phyloP scores from a whole-genome alignment of 495 filamentous ascomycete species.

The Geoglossum glabrum region DNA sequence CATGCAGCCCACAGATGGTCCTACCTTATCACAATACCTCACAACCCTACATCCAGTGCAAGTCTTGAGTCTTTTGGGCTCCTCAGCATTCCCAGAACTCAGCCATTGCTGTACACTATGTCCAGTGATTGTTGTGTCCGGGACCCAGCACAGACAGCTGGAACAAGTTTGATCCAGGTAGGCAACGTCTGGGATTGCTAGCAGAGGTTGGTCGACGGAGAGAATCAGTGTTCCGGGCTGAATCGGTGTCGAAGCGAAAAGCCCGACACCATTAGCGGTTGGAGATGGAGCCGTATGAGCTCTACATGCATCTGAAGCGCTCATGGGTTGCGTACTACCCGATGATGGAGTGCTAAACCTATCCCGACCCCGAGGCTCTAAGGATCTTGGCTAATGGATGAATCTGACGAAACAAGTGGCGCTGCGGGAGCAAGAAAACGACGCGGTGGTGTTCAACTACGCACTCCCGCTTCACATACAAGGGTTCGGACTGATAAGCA shows the following conservation, averaged over 20 bases:
- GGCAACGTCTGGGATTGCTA: slow-evolving; percentile 13
- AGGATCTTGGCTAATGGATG: neutral
- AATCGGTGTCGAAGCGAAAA: slow-evolving; percentile 16
- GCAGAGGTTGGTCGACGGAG: slow-evolving; percentile 13
- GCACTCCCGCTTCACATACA: too few relatives aligned
- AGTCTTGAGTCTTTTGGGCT: slow-evolving; percentile 21
- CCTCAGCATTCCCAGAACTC: slow-evolving; percentile 2
- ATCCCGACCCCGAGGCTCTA: neutral
- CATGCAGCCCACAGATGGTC: slow-evolving; percentile 6
- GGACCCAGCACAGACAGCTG: slow-evolving; percentile 20
- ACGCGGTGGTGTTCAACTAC: neutral
- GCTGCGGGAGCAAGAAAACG: too few relatives aligned
- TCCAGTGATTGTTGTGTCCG: neutral
- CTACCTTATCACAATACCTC: slow-evolving; percentile 46
- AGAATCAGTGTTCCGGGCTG: slow-evolving; percentile 12
- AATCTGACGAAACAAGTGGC: neutral
- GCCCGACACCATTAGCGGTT: slow-evolving; percentile 11
- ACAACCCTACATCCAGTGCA: slow-evolving; percentile 43
- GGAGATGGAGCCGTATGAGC: neutral
- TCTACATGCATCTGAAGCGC: neutral
- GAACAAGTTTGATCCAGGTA: slow-evolving; percentile 19
- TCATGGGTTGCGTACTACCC: neutral
- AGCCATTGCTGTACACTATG: neutral
- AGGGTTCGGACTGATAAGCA: too few relatives aligned
- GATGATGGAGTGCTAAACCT: neutral